Percentiles rank a stretch among this genome's conserved stretches.
phyloP scores from a whole-genome alignment of 78 protist genomes.

The Bodo saltans region DNA sequence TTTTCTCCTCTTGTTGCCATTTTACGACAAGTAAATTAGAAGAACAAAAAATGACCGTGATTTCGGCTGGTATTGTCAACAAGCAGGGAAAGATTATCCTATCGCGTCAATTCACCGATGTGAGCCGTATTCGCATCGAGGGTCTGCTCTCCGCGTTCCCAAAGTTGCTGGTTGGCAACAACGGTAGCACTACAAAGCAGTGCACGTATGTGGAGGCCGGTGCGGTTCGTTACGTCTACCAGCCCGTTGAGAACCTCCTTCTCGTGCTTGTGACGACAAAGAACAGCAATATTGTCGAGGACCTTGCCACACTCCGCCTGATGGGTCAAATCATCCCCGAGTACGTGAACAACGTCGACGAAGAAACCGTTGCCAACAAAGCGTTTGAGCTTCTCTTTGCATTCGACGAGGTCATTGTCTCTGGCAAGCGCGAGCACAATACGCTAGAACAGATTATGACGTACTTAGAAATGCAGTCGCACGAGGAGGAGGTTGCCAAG shows the following conservation, averaged over 20 bases:
- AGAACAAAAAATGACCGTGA: constrained; percentile 32
- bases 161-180: constrained; percentile 81
- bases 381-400: constrained; percentile 84
- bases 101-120: constrained; percentile 87
- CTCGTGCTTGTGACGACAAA: constrained; percentile 85
- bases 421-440: constrained; percentile 71
- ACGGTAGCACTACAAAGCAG: constrained; percentile 58
- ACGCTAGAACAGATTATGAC: constrained; percentile 60
- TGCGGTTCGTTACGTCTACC: constrained; percentile 88
- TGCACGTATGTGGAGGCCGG: constrained; percentile 92
- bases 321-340: constrained; percentile 56
- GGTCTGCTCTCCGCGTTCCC: constrained; percentile 92
- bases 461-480: constrained; percentile 76
- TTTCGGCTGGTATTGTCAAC: constrained; percentile 24
- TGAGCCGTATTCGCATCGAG: constrained; percentile 83
- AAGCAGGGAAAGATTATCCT: constrained; percentile 56
- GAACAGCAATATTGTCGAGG: constrained; percentile 86
- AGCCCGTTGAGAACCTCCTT: constrained; percentile 84
- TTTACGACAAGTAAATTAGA: too few relatives aligned
- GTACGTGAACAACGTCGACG: constrained; percentile 27
- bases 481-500: constrained; percentile 77
- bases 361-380: constrained; percentile 47
- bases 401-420: constrained; percentile 82
- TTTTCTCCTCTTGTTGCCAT: not conserved
- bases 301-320: constrained; percentile 82